A percentile compares a stretch with the other conserved stretches of the same genome.
Conservation (phyloP, 2,329 filamentous ascomycete genomes). For the Paecilomyces fulvus region DNA sequence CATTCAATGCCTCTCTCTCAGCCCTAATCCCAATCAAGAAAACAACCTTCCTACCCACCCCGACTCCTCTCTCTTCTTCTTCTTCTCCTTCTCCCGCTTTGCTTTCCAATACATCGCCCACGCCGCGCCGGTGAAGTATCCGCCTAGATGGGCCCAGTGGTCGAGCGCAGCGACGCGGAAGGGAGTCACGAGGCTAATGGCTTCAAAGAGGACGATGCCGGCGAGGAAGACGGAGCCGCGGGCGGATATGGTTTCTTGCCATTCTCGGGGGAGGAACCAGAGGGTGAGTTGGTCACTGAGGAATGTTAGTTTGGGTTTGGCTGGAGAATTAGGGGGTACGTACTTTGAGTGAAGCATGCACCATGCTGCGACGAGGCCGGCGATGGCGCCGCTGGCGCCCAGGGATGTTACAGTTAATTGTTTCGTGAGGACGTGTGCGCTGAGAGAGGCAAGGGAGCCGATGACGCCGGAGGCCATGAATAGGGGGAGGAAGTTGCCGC, state of each 20-base stretch:
- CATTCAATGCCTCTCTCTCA: too few species aligned
- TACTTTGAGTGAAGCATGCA: constrained; percentile 41
- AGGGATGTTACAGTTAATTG: constrained; percentile 39
- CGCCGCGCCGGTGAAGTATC: constrained; percentile 28
- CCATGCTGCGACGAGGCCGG: constrained; percentile 42
- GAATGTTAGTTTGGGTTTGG: not conserved
- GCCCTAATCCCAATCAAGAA: too few species aligned
- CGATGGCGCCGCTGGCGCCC: constrained; percentile 44
- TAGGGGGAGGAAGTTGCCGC: constrained; percentile 47
- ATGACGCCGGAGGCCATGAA: constrained; percentile 42
- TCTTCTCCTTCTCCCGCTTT: constrained; percentile 10
- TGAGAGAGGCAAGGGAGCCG: constrained; percentile 40
- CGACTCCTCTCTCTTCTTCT: constrained; percentile 6
- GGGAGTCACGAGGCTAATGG: constrained; percentile 22
- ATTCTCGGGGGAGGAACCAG: constrained; percentile 32
- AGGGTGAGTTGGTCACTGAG: constrained; percentile 25
- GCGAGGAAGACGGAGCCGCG: constrained; percentile 30
- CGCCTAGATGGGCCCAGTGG: constrained; percentile 35
- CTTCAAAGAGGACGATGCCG: constrained; percentile 28
- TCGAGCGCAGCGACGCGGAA: constrained; percentile 28
- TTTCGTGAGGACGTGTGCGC: constrained; percentile 34
- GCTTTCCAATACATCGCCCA: constrained; percentile 15
- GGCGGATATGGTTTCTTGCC: constrained; percentile 34
- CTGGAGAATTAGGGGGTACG: constrained; percentile 1
- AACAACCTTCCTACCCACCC: constrained; percentile 6